Percentiles rank a stretch among this genome's conserved stretches.
These are phyloP conservation scores for Hypsizygus marmoreus DNA, from an alignment of 768 basidiomycete genomes.

Conservation along the genomic window DNA sequence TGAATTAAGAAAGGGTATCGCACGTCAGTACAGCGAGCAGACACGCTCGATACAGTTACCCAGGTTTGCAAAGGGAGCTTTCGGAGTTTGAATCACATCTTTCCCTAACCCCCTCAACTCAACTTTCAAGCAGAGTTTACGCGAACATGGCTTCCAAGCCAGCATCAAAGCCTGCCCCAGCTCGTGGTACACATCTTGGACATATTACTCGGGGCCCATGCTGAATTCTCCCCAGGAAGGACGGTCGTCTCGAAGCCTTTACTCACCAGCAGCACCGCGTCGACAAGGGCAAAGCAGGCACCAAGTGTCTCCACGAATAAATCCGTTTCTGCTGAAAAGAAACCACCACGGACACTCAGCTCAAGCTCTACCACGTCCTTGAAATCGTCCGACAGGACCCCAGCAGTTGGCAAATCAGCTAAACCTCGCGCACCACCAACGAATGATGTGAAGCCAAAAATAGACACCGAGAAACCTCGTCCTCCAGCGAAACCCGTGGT, in stretches of 20 bases:
- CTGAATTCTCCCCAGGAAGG: conserved; percentile 31
- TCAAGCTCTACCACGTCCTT: background rate
- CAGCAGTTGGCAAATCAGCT: background rate
- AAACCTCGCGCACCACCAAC: background rate
- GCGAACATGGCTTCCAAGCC: conserved; percentile 5
- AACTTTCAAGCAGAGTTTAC: too few species aligned
- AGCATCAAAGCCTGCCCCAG: conserved; percentile 13
- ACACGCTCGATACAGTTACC: conserved; percentile 15
- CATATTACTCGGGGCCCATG: conserved; percentile 10
- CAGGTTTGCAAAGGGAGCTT: conserved; percentile 5
- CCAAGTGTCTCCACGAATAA: conserved; percentile 5
- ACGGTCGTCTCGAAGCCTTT: conserved; percentile 23
- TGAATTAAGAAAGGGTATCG: conserved; percentile 8
- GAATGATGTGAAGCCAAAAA: background rate
- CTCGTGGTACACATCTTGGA: conserved; percentile 29
- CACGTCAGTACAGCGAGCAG: conserved; percentile 16
- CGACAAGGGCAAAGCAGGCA: conserved; percentile 16
- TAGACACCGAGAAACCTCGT: background rate
- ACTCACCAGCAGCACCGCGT: conserved; percentile 11
- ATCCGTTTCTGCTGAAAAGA: background rate
- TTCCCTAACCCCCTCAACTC: conserved; percentile 1
- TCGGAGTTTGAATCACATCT: conserved; percentile 21
- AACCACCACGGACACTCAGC: background rate
- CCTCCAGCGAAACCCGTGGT: background rate
- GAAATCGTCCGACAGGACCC: background rate